Evolutionary conservation across 768 basidiomycete species (phyloP), one percentile per base, ranked within the genome.

Genomic region (Suillus subluteus): DNA sequence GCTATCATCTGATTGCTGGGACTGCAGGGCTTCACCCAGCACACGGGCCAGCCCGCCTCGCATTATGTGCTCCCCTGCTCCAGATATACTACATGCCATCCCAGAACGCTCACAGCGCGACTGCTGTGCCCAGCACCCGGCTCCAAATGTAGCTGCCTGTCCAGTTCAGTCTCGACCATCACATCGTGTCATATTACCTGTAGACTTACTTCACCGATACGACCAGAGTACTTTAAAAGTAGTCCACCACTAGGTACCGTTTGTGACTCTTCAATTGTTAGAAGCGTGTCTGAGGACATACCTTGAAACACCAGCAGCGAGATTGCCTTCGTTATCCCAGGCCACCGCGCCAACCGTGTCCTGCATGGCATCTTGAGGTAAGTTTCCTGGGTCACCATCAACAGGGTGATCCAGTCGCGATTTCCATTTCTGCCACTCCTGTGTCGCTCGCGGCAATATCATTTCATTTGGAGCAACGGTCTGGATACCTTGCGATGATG

Each of bases 321-420:
- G 71, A 18, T 82, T 80, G 4, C 79, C 83, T 37, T 71, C 66
- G 1, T 72, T 70, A 68, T 84, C 82, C 76, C 84, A 87, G 16
- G 81, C 87, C 43, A 92, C 82, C n/a, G 91, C 92, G 18, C 93
- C 93, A 7, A 95, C 93, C 0, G 93, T 95, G 73, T 95, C 93
- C 72, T 93, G 90, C 63, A 87, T 80, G 63, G 48, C 67, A 78
- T 79, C 66, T 72, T 69, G 70, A 75, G 66, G 65, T 26, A 65
- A 65, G 11, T 15, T 37, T 16, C 58, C 69, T 13, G 21, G 15
- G 7, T 61, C 40, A 11, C 15, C 21, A 35, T 26, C 16, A 23
- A 35, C 16, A 4, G 65, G 37, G 26, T 32, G 41, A 13, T 79
- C 76, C 26, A 89, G 79, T 15, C 81, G 78, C 16, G 67, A 69